Evolutionary conservation across 805 yeast genomes (phyloP).

Genomic region (Lachancea quebecensis): DNA sequence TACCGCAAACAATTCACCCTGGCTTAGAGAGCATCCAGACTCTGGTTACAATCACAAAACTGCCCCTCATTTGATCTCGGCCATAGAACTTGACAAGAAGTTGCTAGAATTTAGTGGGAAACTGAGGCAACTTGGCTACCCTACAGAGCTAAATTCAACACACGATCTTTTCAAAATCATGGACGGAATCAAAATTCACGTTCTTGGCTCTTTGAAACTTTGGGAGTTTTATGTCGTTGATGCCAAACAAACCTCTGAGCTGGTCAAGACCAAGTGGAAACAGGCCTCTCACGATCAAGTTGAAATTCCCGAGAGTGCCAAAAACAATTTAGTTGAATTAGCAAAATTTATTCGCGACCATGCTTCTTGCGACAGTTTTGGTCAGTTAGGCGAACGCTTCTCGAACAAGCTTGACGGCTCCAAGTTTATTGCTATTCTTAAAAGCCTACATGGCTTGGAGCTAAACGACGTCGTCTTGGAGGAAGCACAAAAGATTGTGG

Average conservation of each 20-base stretch:
- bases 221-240: constrained; percentile 88
- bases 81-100: constrained; percentile 74
- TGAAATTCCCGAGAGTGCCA: constrained; percentile 41
- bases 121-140: constrained; percentile 53
- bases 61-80: constrained; percentile 82
- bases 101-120: constrained; percentile 57
- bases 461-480: constrained; percentile 30
- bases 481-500: constrained; percentile 49
- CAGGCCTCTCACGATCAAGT: constrained; percentile 22
- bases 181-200: constrained; percentile 64
- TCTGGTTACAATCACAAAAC: constrained; percentile 80
- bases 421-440: constrained; percentile 48
- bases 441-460: constrained; percentile 30
- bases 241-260: constrained; percentile 37
- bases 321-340: constrained; percentile 35
- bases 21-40: constrained; percentile 85
- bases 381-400: constrained; percentile 40
- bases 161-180: constrained; percentile 55
- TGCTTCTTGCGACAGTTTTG: constrained; percentile 37
- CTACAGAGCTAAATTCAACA: constrained; percentile 44
- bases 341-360: constrained; percentile 42
- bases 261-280: constrained; percentile 36
- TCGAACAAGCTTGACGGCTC: constrained; percentile 46
- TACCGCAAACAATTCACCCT: constrained; percentile 81
- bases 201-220: constrained; percentile 54